Evolutionary conservation across 2,329 filamentous ascomycete genomes (phyloP).

Genomic region (Pseudogymnoascus sp.): DNA sequence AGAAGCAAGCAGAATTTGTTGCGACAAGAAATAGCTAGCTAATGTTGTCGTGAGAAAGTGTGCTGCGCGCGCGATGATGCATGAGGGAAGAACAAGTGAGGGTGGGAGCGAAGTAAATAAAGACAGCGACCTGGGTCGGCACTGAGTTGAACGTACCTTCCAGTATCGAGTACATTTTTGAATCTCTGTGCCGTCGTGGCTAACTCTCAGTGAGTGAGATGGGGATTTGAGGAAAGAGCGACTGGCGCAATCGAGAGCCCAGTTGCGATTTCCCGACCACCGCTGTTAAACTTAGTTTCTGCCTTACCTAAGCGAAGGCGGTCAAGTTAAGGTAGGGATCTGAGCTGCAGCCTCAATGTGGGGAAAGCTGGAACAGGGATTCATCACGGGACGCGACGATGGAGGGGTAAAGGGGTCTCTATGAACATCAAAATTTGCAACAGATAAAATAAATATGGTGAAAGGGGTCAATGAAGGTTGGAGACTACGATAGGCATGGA

Average conservation of each 20-base stretch:
- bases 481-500: too few species aligned
- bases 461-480: background rate
- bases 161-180: slow-evolving; percentile 8
- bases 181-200: slow-evolving; percentile 2
- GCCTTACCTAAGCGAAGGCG: slow-evolving; percentile 9
- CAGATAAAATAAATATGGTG: background rate
- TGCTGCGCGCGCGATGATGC: background rate
- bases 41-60: background rate
- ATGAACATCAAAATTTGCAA: background rate
- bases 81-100: background rate
- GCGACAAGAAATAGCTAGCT: background rate
- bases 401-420: slow-evolving; percentile 1
- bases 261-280: background rate
- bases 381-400: background rate
- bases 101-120: background rate
- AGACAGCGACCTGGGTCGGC: background rate
- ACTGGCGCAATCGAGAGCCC: slow-evolving; percentile 3
- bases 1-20: background rate
- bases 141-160: background rate
- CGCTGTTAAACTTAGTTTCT: slow-evolving; percentile 4
- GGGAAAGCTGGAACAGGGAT: slow-evolving; percentile 1
- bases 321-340: slow-evolving; percentile 6
- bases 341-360: background rate
- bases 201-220: background rate
- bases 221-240: background rate